Percentiles rank a stretch among this genome's conserved stretches.
These are phyloP conservation scores for Morella rubra DNA, from an alignment of 306 rosid species.

Conservation along the genomic window DNA sequence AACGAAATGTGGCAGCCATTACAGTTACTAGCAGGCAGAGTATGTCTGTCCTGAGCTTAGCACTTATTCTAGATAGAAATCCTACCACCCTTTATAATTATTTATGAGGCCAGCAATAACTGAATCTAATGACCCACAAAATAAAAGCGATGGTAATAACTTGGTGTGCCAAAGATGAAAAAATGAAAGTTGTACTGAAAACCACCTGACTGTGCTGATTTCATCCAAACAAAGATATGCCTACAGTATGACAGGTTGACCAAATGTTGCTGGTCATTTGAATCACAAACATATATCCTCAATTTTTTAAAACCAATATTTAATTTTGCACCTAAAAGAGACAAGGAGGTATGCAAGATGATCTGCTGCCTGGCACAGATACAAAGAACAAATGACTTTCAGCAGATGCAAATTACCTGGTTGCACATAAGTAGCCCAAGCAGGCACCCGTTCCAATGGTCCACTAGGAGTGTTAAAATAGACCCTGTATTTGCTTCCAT, in stretches of 20 bases:
- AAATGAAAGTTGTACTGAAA: no score
- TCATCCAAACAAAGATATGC: no score
- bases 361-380: conserved; percentile 11
- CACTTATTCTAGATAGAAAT: neutral
- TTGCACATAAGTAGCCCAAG: conserved; percentile 98
- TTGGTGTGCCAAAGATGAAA: neutral
- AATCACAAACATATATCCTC: neutral
- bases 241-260: no score
- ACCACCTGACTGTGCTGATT: no score
- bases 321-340: conserved; percentile 10
- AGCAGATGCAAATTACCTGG: conserved; percentile 58
- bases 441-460: conserved; percentile 89
- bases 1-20: neutral
- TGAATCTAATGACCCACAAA: neutral
- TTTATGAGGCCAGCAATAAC: neutral
- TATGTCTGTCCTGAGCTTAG: neutral
- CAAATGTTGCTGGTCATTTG: neutral
- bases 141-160: neutral
- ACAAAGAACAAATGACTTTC: conserved; percentile 26
- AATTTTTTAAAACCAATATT: neutral
- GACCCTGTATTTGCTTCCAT: conserved; percentile 93
- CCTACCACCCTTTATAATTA: neutral
- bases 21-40: neutral
- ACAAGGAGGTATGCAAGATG: conserved; percentile 7
- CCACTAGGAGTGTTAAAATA: conserved; percentile 93